phyloP scores from a whole-genome alignment of 495 filamentous ascomycete species.

The Penicillium simplicissimum region DNA sequence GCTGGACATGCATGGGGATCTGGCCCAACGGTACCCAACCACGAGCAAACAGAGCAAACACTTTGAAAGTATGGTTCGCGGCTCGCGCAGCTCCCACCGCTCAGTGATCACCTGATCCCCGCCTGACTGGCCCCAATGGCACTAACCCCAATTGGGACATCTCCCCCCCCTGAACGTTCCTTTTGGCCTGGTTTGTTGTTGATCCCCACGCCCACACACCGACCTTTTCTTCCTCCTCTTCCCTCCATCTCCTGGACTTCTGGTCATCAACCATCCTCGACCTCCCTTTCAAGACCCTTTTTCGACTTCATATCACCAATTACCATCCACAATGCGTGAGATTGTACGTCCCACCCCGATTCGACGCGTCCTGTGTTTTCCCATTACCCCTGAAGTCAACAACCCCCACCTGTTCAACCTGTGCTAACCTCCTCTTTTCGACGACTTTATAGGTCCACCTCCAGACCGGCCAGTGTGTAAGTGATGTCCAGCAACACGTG shows the following conservation, averaged over 20 bases:
- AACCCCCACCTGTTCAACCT: slow-evolving; percentile 46
- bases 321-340: slow-evolving; percentile 81
- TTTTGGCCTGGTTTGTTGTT: slow-evolving; percentile 34
- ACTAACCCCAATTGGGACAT: slow-evolving; percentile 29
- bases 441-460: slow-evolving; percentile 78
- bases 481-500: slow-evolving; percentile 34
- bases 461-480: slow-evolving; percentile 98
- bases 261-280: slow-evolving; percentile 26
- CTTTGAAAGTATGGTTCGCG: slow-evolving; percentile 34
- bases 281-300: slow-evolving; percentile 22
- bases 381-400: slow-evolving; percentile 37
- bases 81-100: slow-evolving; percentile 10
- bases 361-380: slow-evolving; percentile 41
- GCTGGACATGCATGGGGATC: background rate
- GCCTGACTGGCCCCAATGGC: slow-evolving; percentile 23
- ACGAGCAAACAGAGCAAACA: slow-evolving; percentile 4
- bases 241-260: slow-evolving; percentile 28
- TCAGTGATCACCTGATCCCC: slow-evolving; percentile 16
- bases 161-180: slow-evolving; percentile 31
- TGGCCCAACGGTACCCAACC: background rate
- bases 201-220: slow-evolving; percentile 43
- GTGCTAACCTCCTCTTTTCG: slow-evolving; percentile 42
- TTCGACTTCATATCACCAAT: slow-evolving; percentile 40
- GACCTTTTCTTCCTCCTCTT: slow-evolving; percentile 33
- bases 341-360: slow-evolving; percentile 66